Percentiles rank a stretch among this genome's conserved stretches.
These are phyloP conservation scores for Penicillium desertorum DNA, from an alignment of 495 filamentous ascomycete species.

Conservation along the genomic window DNA sequence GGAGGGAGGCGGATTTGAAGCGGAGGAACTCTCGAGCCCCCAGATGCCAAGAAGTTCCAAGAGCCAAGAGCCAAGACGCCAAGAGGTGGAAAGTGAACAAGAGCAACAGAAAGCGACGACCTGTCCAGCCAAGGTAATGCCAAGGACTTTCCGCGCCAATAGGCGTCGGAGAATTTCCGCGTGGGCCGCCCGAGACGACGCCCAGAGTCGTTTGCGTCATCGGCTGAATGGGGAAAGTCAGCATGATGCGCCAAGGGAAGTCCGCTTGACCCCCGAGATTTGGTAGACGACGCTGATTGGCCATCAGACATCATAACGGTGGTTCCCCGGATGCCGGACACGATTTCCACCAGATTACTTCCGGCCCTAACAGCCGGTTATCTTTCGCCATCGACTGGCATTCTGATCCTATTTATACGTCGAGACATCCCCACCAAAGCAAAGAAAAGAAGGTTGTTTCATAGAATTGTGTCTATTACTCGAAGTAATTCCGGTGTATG, in stretches of 20 bases:
- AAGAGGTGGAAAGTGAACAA: neutral
- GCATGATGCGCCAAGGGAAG: constrained; percentile 18
- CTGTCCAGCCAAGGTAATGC: neutral
- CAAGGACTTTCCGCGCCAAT: constrained; percentile 22
- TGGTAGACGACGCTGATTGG: constrained; percentile 20
- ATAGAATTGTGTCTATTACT: constrained; percentile 4
- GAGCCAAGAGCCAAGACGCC: constrained; percentile 26
- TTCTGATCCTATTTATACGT: constrained; percentile 23
- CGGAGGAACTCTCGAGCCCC: constrained; percentile 29
- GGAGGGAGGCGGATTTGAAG: constrained; percentile 28
- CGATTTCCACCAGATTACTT: constrained; percentile 3
- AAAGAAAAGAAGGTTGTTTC: neutral
- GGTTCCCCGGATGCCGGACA: constrained; percentile 18
- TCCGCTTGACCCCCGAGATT: constrained; percentile 14
- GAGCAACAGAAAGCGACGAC: neutral
- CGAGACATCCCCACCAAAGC: constrained; percentile 9
- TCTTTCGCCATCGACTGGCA: constrained; percentile 21
- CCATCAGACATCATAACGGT: neutral
- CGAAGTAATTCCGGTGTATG: constrained; percentile 29
- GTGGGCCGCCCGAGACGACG: constrained; percentile 23
- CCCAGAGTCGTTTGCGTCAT: constrained; percentile 37
- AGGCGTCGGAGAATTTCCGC: constrained; percentile 20
- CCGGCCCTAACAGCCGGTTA: constrained; percentile 13
- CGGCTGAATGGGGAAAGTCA: constrained; percentile 1
- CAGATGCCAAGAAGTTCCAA: constrained; percentile 32